These are phyloP conservation scores for Gossypium laxum DNA, from an alignment of 441 rosid genomes.

Conservation along the genomic window DNA sequence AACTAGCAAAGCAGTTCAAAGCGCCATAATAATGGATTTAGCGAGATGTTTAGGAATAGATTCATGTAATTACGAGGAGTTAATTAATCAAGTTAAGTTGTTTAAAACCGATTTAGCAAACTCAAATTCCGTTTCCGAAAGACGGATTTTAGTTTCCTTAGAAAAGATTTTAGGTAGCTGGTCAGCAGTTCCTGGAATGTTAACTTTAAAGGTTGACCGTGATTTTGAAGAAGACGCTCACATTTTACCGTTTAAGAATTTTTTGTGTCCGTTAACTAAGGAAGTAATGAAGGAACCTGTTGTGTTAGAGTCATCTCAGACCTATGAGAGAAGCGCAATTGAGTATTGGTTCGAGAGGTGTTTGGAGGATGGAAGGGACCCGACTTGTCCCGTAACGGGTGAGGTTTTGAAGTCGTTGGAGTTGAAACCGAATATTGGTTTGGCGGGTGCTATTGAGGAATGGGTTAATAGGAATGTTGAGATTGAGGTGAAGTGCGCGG, in stretches of 20 bases:
- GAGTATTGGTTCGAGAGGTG: conserved; percentile 31
- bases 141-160: conserved; percentile 24
- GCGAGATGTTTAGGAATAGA: conserved; percentile 34
- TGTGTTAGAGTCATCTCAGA: conserved; percentile 34
- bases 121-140: conserved; percentile 15
- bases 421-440: conserved; percentile 29
- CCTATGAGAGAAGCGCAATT: conserved; percentile 31
- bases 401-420: conserved; percentile 26
- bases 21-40: conserved; percentile 36
- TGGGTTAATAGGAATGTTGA: conserved; percentile 35
- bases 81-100: conserved; percentile 24
- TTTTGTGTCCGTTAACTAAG: conserved; percentile 36
- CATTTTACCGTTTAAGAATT: conserved; percentile 31
- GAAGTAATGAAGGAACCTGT: conserved; percentile 38
- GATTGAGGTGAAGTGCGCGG: conserved; percentile 24
- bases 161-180: conserved; percentile 29
- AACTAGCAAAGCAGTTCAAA: conserved; percentile 31
- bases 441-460: conserved; percentile 39
- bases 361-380: conserved; percentile 25
- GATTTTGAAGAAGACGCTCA: conserved; percentile 28
- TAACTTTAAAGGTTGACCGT: conserved; percentile 3
- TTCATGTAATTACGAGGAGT: conserved; percentile 16
- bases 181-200: conserved; percentile 14
- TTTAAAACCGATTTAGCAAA: conserved; percentile 18
- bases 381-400: conserved; percentile 35